Percentiles rank a stretch among this genome's conserved stretches.
Conservation (phyloP, 2,329 filamentous ascomycete genomes). For the Graphilbum sp. region DNA sequence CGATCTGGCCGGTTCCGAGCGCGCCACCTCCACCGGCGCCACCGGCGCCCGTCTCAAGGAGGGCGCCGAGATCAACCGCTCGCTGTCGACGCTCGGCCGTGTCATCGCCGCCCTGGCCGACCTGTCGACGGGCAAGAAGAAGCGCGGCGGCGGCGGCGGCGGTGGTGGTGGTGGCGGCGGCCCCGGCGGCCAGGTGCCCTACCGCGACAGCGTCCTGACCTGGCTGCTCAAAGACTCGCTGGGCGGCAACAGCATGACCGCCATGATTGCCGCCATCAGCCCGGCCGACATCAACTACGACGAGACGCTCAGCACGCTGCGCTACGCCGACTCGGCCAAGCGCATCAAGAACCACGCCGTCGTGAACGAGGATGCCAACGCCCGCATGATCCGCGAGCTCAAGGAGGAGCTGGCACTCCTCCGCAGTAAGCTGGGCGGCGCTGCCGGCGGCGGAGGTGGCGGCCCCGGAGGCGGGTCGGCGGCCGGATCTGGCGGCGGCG, state of each 20-base stretch:
- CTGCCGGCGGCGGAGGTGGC: slow-evolving; percentile 30
- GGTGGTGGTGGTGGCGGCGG: slow-evolving; percentile 44
- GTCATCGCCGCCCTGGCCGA: slow-evolving; percentile 95
- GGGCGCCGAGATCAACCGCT: slow-evolving; percentile 96
- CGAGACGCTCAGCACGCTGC: slow-evolving; percentile 84
- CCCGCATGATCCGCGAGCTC: slow-evolving; percentile 93
- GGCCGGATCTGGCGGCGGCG: slow-evolving; percentile 19
- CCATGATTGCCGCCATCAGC: slow-evolving; percentile 98
- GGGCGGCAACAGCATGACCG: slow-evolving; percentile 97
- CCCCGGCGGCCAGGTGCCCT: slow-evolving; percentile 63
- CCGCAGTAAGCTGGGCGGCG: slow-evolving; percentile 60
- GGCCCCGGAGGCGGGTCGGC: slow-evolving; percentile 23
- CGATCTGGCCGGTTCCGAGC: slow-evolving; percentile 91
- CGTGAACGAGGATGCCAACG: slow-evolving; percentile 97
- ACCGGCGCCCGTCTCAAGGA: slow-evolving; percentile 92
- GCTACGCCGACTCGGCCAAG: slow-evolving; percentile 95
- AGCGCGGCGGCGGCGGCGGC: slow-evolving; percentile 50
- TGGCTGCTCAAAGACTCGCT: slow-evolving; percentile 96
- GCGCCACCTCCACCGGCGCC: slow-evolving; percentile 92
- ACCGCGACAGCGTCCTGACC: slow-evolving; percentile 89
- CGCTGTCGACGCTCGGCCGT: slow-evolving; percentile 85
- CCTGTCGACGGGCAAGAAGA: slow-evolving; percentile 69
- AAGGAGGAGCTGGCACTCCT: slow-evolving; percentile 86
- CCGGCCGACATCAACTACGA: slow-evolving; percentile 99
- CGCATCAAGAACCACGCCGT: slow-evolving; percentile 99